A percentile compares a stretch with the other conserved stretches of the same genome.
These are phyloP conservation scores for Penicillium sp. DNA, from an alignment of 2,329 filamentous ascomycete genomes.

Conservation along the genomic window DNA sequence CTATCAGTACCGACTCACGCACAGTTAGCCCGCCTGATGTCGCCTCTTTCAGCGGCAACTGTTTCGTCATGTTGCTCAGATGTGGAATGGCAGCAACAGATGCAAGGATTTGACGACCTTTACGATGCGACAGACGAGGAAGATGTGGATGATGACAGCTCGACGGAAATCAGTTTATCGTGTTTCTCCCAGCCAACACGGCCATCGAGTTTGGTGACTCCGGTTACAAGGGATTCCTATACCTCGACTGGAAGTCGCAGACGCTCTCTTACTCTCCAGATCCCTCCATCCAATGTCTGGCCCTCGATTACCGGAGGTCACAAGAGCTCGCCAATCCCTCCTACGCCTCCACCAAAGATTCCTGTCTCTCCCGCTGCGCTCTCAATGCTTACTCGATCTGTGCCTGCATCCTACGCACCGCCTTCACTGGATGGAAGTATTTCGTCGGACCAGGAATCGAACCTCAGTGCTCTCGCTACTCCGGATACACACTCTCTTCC, in stretches of 20 bases:
- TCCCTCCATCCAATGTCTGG: constrained; percentile 60
- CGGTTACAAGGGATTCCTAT: constrained; percentile 40
- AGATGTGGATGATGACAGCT: constrained; percentile 28
- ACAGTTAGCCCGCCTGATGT: constrained; percentile 29
- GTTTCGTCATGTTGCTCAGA: constrained; percentile 44
- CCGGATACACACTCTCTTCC: constrained; percentile 65
- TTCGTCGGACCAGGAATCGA: constrained; percentile 82
- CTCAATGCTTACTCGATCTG: constrained; percentile 68
- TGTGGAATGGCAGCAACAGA: constrained; percentile 65
- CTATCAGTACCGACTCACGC: constrained; percentile 24
- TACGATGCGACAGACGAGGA: constrained; percentile 87
- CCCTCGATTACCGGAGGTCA: constrained; percentile 56
- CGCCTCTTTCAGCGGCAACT: constrained; percentile 34
- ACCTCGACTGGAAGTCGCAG: constrained; percentile 41
- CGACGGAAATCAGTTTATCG: constrained; percentile 49
- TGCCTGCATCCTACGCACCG: constrained; percentile 75
- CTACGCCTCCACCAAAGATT: constrained; percentile 57
- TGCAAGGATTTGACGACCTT: constrained; percentile 78
- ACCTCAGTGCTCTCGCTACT: constrained; percentile 80
- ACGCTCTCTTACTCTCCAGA: constrained; percentile 60
- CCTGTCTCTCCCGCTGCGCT: constrained; percentile 75
- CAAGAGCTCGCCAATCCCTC: constrained; percentile 49
- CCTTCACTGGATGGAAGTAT: constrained; percentile 89
- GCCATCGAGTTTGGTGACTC: constrained; percentile 51
- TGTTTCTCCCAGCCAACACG: constrained; percentile 51